Evolutionary conservation across 148 eudicot species (phyloP).

Genomic region (Amaranthus hypochondriacus): DNA sequence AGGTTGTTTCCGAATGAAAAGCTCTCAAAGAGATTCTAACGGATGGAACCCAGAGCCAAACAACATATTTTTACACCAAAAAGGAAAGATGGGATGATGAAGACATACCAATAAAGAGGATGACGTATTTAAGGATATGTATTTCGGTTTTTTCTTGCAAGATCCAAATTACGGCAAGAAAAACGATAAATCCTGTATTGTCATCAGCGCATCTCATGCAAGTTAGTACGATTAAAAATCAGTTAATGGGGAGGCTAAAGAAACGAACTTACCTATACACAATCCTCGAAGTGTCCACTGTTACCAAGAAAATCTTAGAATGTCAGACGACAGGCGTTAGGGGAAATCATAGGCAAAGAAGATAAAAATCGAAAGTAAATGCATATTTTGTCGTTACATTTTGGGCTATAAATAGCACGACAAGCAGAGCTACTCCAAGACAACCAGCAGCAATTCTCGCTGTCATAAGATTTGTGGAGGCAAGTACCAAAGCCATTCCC

Average conservation of each 20-base stretch:
- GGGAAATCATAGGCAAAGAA: constrained; percentile 10
- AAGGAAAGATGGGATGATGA: constrained; percentile 16
- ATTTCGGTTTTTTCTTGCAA: constrained; percentile 75
- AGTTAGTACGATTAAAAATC: constrained; percentile 12
- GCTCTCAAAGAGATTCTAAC: not conserved
- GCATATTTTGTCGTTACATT: constrained; percentile 46
- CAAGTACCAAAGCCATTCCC: constrained; percentile 93
- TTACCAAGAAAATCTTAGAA: constrained; percentile 11
- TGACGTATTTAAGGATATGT: constrained; percentile 74
- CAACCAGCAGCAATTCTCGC: constrained; percentile 96
- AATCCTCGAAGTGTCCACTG: constrained; percentile 99
- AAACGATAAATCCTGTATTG: constrained; percentile 73
- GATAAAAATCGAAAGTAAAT: constrained; percentile 10
- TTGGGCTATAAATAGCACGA: constrained; percentile 84
- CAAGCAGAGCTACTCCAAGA: constrained; percentile 67
- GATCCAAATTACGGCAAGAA: constrained; percentile 74
- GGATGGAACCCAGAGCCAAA: not conserved
- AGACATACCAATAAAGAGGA: constrained; percentile 85
- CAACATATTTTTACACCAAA: not conserved
- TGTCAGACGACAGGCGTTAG: constrained; percentile 4
- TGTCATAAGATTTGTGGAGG: constrained; percentile 80
- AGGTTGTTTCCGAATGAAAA: too few species aligned
- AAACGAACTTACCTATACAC: constrained; percentile 64
- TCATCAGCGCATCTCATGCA: not conserved
- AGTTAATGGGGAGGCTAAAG: constrained; percentile 2